phyloP scores from a whole-genome alignment of 129 eudicot species.

The Smallanthus sonchifolius region DNA sequence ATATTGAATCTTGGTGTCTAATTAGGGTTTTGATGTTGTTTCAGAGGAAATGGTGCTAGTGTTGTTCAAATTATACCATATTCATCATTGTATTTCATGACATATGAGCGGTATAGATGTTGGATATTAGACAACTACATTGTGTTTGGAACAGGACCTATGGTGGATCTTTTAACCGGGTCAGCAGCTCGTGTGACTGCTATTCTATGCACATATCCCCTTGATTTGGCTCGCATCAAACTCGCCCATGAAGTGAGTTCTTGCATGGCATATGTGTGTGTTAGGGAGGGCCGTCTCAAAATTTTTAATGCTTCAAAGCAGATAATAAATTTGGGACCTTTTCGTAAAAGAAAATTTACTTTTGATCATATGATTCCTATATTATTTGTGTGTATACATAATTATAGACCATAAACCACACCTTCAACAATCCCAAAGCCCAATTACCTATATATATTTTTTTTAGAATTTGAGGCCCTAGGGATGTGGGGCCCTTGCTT shows the following conservation, averaged over 20 bases:
- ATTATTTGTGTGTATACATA: too few species aligned
- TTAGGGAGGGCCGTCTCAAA: too few species aligned
- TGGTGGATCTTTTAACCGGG: conserved; percentile 93
- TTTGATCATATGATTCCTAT: too few species aligned
- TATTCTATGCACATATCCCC: conserved; percentile 88
- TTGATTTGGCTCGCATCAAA: conserved; percentile 90
- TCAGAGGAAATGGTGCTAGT: conserved; percentile 97
- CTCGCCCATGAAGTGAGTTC: conserved; percentile 76
- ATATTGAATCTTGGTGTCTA: neutral
- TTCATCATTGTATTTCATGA: conserved; percentile 88
- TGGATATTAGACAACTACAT: conserved; percentile 65
- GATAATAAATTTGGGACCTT: too few species aligned
- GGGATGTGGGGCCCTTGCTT: too few species aligned
- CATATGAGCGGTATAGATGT: conserved; percentile 78
- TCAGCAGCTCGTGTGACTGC: conserved; percentile 98
- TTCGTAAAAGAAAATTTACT: too few species aligned
- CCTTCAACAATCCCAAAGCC: too few species aligned
- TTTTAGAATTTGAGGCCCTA: too few species aligned
- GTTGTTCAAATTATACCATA: conserved; percentile 80
- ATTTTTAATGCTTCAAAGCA: too few species aligned
- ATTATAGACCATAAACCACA: too few species aligned
- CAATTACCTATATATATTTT: too few species aligned
- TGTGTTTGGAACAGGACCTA: conserved; percentile 73
- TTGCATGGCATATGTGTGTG: neutral
- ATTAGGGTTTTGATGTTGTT: neutral